Conservation (phyloP, 2,329 filamentous ascomycete genomes). For the Aspergillus ustus region DNA sequence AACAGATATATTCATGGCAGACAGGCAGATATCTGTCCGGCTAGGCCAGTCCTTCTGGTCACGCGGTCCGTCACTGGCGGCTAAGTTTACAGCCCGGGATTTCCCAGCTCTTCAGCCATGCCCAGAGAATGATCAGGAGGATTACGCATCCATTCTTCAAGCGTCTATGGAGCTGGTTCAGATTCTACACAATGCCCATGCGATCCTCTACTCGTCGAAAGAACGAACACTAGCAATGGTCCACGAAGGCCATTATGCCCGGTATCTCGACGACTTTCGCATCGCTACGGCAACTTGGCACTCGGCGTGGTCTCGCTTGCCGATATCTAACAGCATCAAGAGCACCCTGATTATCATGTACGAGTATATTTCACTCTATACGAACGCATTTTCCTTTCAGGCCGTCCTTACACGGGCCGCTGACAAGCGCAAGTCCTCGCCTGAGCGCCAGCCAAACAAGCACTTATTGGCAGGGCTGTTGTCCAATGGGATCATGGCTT, state of each 20-base stretch:
- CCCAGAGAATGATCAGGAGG: no score
- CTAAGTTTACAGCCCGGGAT: constrained; percentile 6
- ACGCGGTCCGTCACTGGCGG: constrained; percentile 26
- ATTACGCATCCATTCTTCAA: no score
- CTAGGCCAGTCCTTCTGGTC: constrained; percentile 32
- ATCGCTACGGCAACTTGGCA: constrained; percentile 15
- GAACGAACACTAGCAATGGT: constrained; percentile 23
- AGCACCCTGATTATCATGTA: no score
- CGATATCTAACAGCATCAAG: no score
- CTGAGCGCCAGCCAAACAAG: no score
- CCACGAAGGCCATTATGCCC: constrained; percentile 23
- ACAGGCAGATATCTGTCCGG: constrained; percentile 30
- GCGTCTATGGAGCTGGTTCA: constrained; percentile 22
- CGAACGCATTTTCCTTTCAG: no score
- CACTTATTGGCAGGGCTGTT: no score
- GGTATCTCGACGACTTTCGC: constrained; percentile 27
- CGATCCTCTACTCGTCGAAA: constrained; percentile 26
- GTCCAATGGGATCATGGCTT: no score
- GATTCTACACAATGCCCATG: constrained; percentile 27
- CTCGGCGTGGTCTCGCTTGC: neutral
- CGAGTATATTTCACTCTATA: no score
- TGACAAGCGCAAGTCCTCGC: no score
- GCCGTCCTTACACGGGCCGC: no score
- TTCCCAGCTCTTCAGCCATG: no score
- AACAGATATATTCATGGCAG: constrained; percentile 14